These are phyloP conservation scores for Termitomyces sp. DNA, from an alignment of 768 basidiomycete genomes.

Conservation along the genomic window DNA sequence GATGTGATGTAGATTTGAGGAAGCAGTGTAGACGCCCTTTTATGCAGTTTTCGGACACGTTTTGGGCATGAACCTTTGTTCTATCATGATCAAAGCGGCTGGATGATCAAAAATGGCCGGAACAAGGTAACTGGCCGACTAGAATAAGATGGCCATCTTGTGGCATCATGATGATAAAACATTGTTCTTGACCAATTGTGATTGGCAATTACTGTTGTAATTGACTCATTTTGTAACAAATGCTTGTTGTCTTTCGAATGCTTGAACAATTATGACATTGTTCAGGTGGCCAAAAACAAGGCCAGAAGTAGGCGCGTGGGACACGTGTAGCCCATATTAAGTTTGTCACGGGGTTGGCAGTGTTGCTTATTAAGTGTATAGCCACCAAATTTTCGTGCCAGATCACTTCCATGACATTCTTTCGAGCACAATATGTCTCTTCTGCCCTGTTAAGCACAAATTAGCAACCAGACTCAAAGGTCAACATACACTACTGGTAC, in stretches of 20 bases:
- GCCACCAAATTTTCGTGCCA: too few species aligned
- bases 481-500: too few species aligned
- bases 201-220: not conserved
- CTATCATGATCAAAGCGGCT: conserved; percentile 11
- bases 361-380: too few species aligned
- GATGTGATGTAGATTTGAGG: not conserved
- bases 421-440: too few species aligned
- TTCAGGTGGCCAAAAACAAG: not conserved
- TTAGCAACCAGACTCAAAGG: too few species aligned
- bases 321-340: not conserved
- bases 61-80: conserved; percentile 19
- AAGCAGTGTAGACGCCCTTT: conserved; percentile 6
- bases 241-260: not conserved
- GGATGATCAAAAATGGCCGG: conserved; percentile 14
- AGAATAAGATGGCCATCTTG: not conserved
- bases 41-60: conserved; percentile 16
- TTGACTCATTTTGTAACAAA: not conserved
- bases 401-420: too few species aligned
- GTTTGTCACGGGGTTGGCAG: too few species aligned
- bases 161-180: not conserved
- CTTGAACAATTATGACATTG: not conserved
- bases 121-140: conserved; percentile 9
- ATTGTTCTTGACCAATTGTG: not conserved
- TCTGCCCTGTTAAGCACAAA: too few species aligned
- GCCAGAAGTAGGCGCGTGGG: not conserved